Evolutionary conservation across 2,329 filamentous ascomycete genomes (phyloP), one percentile per base, ranked within the genome.

Genomic region (Cladophialophora bantiana): DNA sequence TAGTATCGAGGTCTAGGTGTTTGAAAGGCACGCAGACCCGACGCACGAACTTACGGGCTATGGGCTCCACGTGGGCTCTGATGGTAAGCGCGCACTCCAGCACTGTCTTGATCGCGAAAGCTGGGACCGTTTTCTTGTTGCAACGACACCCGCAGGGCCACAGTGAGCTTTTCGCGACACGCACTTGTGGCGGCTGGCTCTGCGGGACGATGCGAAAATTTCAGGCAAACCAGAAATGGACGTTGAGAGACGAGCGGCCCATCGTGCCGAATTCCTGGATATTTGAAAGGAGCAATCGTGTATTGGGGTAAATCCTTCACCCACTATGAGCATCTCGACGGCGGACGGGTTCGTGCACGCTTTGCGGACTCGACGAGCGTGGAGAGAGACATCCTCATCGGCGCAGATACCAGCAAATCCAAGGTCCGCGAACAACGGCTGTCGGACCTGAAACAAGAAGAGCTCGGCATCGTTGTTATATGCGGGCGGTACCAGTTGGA

Each of bases 341-440:
- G 57, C 1, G 65, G 69, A 6, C 69, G 66, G 1, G 70, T 78
- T 4, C 62, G 65, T 13, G 78, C 73, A 0, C 52, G 67, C 42
- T 81, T 81, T 64, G 60, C 70, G 0, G 79, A 81, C 55, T 78
- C 78, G 0, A 74, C 74, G 0, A 65, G 61, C 2, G 74, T 75
- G 26, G 62, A 68, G 1, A 79, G 78, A 0, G 68, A 70, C 6
- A 66, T 81, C 5, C 70, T 82, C 1, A 72, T 82, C 13, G 80
- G 79, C 9, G 78, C 79, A 1, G 79, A 82, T 68, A 79, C 79
- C 9, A 72, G 74, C 18, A 71, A 76, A 31, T 80, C 76, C 18
- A 61, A 63, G 12, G 74, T 80, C 18, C 74, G 80, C 7, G 75
- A 71, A 32, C 80, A 81, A 62, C 70, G 76, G n/a, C 66, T 80